Evolutionary conservation across 1,284 basidiomycete species (phyloP), one percentile per base, ranked within the genome.

Genomic region (Volvariella volvacea): DNA sequence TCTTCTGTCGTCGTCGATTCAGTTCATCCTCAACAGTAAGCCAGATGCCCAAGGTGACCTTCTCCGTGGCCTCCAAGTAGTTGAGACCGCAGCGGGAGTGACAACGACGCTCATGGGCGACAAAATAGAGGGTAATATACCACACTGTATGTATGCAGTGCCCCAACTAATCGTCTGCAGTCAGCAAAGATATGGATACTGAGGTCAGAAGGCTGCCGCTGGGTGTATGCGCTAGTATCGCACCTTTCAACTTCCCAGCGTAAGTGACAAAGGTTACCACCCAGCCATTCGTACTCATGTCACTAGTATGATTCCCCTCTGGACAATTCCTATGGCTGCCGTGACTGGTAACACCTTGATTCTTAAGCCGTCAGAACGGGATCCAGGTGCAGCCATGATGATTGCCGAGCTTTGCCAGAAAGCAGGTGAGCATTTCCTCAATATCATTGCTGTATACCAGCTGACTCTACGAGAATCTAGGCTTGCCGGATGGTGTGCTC

Each of bases 111-210:
- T 98, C 17, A 72, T 96, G 41, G 94, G 92, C 2, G 88, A 96
- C 52, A 92, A 93, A 59, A 68, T 97, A 44, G 95, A 98, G 74
- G 88, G 89, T 76, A 48, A n/a, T 49, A 37, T 15, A 36, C 19
- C 19, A 7, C 36, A 17, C 41, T 40, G n/a, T 10, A 22, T 16
- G 22, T 37, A 14, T 31, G 10, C 15, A n/a, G 30, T 20, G 34
- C 30, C 30, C 44, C 22, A 22, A 31, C 33, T 50, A 37, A 19
- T 28, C 48, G n/a, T 41, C 21, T 42, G 12, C 48, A 86, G 92
- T 95, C 6, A 89, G 88, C 65, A 92, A 85, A 65, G 93, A 97
- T 60, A 99, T 98, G 95, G 95, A 98, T 62, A 98, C 95, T 7
- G 84, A 89, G 49, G 84, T 85, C 17, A 77, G 92, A 38, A 78